phyloP scores from a whole-genome alignment of 495 filamentous ascomycete species.

The Xylaria intraflava region DNA sequence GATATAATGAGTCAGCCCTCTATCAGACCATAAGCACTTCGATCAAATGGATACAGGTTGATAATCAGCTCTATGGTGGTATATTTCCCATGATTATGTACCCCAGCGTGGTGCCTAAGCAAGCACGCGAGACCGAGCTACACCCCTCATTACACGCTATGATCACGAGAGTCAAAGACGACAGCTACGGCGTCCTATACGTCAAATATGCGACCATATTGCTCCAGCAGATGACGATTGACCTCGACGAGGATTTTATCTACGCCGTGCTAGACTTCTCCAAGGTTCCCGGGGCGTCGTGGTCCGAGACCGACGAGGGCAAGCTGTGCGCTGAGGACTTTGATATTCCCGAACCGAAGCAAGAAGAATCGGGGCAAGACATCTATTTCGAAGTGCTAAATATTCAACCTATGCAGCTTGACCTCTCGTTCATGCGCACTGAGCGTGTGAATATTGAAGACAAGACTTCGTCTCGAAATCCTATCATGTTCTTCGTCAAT shows the following conservation, averaged over 20 bases:
- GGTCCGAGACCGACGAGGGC: conserved; percentile 72
- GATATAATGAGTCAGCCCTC: conserved; percentile 82
- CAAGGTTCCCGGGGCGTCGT: conserved; percentile 89
- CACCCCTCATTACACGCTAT: conserved; percentile 90
- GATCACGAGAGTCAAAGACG: conserved; percentile 92
- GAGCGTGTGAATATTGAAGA: conserved; percentile 96
- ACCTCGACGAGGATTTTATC: conserved; percentile 97
- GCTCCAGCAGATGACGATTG: conserved; percentile 94
- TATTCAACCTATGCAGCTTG: conserved; percentile 94
- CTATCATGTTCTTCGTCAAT: conserved; percentile 96
- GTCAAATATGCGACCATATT: conserved; percentile 96
- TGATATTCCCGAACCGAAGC: conserved; percentile 86
- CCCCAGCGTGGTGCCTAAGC: conserved; percentile 97
- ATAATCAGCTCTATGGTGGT: conserved; percentile 96
- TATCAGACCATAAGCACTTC: conserved; percentile 85
- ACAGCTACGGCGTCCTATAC: conserved; percentile 95
- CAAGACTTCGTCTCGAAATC: conserved; percentile 80
- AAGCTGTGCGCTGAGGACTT: conserved; percentile 82
- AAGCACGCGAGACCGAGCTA: conserved; percentile 91
- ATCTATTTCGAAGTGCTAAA: conserved; percentile 97
- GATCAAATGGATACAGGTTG: conserved; percentile 98
- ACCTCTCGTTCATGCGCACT: conserved; percentile 93
- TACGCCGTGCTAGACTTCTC: conserved; percentile 92
- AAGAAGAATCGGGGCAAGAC: conserved; percentile 76
- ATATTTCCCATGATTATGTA: conserved; percentile 97